These are phyloP conservation scores for Cladosporium sp. DNA, from an alignment of 2,329 filamentous ascomycete species.

Conservation along the genomic window DNA sequence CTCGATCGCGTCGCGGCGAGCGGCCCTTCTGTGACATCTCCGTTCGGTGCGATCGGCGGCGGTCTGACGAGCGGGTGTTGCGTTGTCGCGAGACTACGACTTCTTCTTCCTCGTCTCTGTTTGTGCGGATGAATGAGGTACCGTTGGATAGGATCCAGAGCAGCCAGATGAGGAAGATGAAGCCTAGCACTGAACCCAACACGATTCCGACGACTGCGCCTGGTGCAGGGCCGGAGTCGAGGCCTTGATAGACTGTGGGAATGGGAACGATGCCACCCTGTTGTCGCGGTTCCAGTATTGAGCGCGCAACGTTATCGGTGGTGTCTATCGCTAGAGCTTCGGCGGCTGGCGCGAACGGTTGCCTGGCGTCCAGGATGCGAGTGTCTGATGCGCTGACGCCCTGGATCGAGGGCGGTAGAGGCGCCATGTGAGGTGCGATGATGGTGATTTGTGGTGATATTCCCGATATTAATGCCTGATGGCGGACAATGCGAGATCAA, in stretches of 20 bases:
- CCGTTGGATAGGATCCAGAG: slow-evolving; percentile 44
- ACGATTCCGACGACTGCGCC: slow-evolving; percentile 63
- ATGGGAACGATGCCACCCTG: slow-evolving; percentile 47
- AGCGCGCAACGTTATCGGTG: background rate
- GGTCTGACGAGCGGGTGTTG: slow-evolving; percentile 15
- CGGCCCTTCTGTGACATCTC: slow-evolving; percentile 35
- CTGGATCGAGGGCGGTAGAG: slow-evolving; percentile 5
- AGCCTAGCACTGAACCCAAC: slow-evolving; percentile 54
- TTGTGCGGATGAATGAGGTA: slow-evolving; percentile 31
- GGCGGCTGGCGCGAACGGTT: slow-evolving; percentile 21
- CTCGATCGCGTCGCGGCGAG: slow-evolving; percentile 31
- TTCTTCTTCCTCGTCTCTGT: slow-evolving; percentile 34
- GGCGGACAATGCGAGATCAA: background rate
- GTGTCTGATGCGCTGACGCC: slow-evolving; percentile 23
- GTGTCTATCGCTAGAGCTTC: slow-evolving; percentile 16
- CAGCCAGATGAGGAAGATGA: slow-evolving; percentile 55
- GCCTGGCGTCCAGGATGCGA: slow-evolving; percentile 32
- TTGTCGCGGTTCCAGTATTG: slow-evolving; percentile 24
- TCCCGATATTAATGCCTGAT: background rate
- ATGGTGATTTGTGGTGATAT: background rate
- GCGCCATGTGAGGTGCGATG: slow-evolving; percentile 9
- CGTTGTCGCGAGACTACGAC: slow-evolving; percentile 27
- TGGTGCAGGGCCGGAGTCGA: slow-evolving; percentile 54
- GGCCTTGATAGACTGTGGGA: slow-evolving; percentile 60
- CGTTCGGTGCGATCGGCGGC: slow-evolving; percentile 30